Base-by-base conservation (phyloP, 192 early-diverging fungal species). In the Umbelopsis isabellina region DNA sequence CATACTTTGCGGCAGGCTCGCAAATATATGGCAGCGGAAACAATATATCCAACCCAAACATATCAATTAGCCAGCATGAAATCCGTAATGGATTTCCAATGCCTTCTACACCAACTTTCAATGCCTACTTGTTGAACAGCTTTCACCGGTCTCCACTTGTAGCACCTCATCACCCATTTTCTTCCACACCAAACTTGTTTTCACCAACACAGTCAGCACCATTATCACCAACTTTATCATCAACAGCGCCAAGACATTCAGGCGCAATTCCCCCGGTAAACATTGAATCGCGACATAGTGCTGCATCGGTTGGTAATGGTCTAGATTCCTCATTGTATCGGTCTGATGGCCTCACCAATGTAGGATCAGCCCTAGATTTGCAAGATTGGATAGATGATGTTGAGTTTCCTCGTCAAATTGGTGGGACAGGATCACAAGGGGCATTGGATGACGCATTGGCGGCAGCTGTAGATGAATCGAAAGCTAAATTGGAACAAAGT, bases 151-250 rank as follows among this genome's bases (percentile, higher is more conserved):
- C 78, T 3, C 78, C 78, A 1, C 46, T 80, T 23, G 74, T 75
- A 18, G 78, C 74, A 13, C 78, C 78, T 5, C 78, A 80, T 15
- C 78, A 80, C 46, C 73, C 78, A 1, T 80, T 80, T 25, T 73
- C 68, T 25, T 68, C 67, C 7, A 49, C 44, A 2, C 50, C 47
- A 35, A 55, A 51, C 33, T 55, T 44, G 18, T 71, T 71, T 44
- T 71, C 70, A 30, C 70, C 70, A 27, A 61, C 55, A 8, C 55
- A 61, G 3, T 61, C 55, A 15, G 58, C 25, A 22, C 46, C 70
- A 13, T 23, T 45, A 20, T 71, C 70, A 33, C 70, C 70, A 2
- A 71, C 21, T 18, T 30, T 61, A 10, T 61, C 55, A 1, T 30
- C 27, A 3, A 61, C 55, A 16, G n/a, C 30, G 12, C 55, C 55